Evolutionary conservation across 106 monocot species (phyloP).

Genomic region (Dendrobium huoshanense): DNA sequence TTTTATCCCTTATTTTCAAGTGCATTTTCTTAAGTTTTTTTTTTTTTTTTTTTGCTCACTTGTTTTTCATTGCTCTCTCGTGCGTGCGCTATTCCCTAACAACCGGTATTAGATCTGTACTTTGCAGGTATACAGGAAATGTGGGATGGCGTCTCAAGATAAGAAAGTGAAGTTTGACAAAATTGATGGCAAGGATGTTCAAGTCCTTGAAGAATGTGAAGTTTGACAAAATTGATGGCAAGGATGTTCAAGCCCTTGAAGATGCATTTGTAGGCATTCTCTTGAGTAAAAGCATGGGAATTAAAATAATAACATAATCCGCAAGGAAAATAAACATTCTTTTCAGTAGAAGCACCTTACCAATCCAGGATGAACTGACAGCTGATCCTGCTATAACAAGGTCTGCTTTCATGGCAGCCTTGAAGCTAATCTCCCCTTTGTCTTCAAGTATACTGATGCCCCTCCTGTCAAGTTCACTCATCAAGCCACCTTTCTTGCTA

Average conservation of each 20-base stretch:
- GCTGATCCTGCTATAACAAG: slow-evolving; percentile 88
- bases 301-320: background rate
- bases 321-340: background rate
- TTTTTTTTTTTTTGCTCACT: background rate
- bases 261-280: background rate
- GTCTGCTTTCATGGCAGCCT: slow-evolving; percentile 71
- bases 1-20: background rate
- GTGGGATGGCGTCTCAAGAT: background rate
- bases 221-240: background rate
- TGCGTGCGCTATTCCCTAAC: background rate
- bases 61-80: background rate
- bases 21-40: background rate
- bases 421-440: slow-evolving; percentile 56
- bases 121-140: background rate
- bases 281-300: background rate
- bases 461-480: slow-evolving; percentile 66
- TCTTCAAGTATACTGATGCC: slow-evolving; percentile 80
- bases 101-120: background rate
- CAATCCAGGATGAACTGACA: slow-evolving; percentile 94
- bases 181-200: background rate
- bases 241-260: background rate
- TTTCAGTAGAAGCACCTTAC: slow-evolving; percentile 27
- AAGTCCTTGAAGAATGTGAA: background rate
- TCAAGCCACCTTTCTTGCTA: slow-evolving; percentile 77
- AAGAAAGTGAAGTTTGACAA: background rate